Conservation (phyloP, 148 eudicot species). For the Amaranthus palmeri region DNA sequence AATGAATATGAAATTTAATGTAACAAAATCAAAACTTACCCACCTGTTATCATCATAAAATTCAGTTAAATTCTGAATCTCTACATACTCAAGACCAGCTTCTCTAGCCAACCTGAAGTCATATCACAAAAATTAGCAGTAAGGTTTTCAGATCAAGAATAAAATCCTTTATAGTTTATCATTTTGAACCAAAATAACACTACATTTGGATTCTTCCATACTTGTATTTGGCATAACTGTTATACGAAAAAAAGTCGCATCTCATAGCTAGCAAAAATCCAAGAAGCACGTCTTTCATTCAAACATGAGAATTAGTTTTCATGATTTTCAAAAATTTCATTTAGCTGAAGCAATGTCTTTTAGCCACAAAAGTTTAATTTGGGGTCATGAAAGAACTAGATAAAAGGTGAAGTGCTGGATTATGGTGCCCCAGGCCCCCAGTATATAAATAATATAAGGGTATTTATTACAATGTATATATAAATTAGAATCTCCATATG, state of each 20-base stretch:
- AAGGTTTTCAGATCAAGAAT: not conserved
- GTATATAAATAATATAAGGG: not conserved
- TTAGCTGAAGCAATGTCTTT: too few species aligned
- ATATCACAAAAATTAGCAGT: constrained; percentile 1
- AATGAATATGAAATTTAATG: too few species aligned
- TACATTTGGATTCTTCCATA: not conserved
- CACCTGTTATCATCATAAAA: constrained; percentile 96
- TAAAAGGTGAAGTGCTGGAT: too few species aligned
- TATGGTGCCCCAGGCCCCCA: too few species aligned
- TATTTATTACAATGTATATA: not conserved
- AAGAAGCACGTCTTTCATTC: too few species aligned
- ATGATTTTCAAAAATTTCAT: too few species aligned
- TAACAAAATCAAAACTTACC: not conserved
- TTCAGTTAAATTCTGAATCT: constrained; percentile 86
- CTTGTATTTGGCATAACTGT: not conserved
- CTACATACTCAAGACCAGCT: constrained; percentile 94
- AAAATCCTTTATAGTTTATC: not conserved
- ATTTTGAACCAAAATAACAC: not conserved
- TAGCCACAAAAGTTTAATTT: too few species aligned
- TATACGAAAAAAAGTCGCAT: not conserved
- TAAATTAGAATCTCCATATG: constrained; percentile 2
- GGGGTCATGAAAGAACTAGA: too few species aligned
- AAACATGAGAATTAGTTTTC: too few species aligned
- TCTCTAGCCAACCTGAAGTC: constrained; percentile 86
- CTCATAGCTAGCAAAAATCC: not conserved